Base-by-base conservation (phyloP, 1,284 basidiomycete genomes). In the Rhodofomes roseus region DNA sequence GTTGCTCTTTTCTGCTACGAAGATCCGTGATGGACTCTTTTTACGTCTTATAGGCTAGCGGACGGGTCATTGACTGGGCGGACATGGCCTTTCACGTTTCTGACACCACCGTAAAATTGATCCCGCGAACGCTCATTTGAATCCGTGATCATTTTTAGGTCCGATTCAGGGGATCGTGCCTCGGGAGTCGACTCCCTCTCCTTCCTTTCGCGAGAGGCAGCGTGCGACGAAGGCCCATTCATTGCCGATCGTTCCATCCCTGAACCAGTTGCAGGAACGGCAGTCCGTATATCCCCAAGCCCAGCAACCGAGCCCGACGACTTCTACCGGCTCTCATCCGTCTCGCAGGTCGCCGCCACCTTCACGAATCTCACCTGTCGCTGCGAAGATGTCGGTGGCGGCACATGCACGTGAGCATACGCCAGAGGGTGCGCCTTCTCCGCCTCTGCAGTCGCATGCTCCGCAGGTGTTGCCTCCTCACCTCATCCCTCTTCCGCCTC, bases 131-230 rank as follows among this genome's bases (percentile, higher is more conserved):
- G 65, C 69, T 70, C 56, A 71, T 68, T 58, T 62, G 43, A 63
- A 61, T 65, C 56, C 60, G 52, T 60, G 56, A 44, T 59, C 50
- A 58, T 59, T 61, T 61, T 57, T 54, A 73, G 70, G 69, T 63
- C 65, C 69, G 46, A 71, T 71, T 65, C 80, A 81, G 68, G 79
- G 74, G 69, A 74, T 82, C 40, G 81, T 80, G 14, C 75, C 79
- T 41, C 80, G 87, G 59, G 87, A 90, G 67, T 78, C 81, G 64
- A 89, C 89, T 36, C 84, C 84, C 40, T 89, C 89, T 2, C 88
- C 89, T 39, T 79, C 83, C 29, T 77, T 82, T 67, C 81, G 81
- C 55, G 83, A 87, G 62, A 78, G 84, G 65, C 79, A 80, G 62
- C 79, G 88, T 44, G 76, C 83, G 20, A 69, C 79, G 29, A 87